phyloP scores from a whole-genome alignment of 1,284 basidiomycete genomes.

The Spongispora temasekensis region DNA sequence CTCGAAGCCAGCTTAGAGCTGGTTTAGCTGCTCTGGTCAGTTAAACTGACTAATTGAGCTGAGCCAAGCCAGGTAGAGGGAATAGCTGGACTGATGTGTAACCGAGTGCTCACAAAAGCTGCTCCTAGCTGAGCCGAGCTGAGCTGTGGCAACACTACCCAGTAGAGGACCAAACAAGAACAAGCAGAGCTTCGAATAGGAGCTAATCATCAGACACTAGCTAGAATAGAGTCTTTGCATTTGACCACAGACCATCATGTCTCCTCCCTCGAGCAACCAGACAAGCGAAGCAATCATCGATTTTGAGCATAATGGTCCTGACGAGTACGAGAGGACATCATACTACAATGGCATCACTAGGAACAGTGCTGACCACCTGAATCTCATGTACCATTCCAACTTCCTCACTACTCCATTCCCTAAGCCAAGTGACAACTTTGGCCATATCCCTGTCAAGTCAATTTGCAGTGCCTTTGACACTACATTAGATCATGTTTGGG shows the following conservation, averaged over 20 bases:
- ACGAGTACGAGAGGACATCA: not conserved
- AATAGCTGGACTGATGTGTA: not conserved
- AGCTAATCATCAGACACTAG: too few species aligned
- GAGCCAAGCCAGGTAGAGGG: not conserved
- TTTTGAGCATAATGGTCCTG: too few species aligned
- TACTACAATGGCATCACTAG: not conserved
- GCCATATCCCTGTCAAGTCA: not conserved
- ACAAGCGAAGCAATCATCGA: too few species aligned
- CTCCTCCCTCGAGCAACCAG: too few species aligned
- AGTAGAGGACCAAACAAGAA: too few species aligned
- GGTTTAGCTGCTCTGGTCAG: not conserved
- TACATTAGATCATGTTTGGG: not conserved
- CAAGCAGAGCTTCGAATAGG: too few species aligned
- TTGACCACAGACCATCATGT: too few species aligned
- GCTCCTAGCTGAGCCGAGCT: not conserved
- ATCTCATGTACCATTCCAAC: not conserved
- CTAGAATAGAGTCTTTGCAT: too few species aligned
- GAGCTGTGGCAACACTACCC: not conserved
- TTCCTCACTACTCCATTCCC: not conserved
- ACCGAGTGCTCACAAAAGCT: not conserved
- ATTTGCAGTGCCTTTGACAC: not conserved
- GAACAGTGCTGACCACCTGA: not conserved
- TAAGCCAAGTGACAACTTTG: not conserved
- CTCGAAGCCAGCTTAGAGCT: too few species aligned
- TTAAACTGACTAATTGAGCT: not conserved